These are phyloP conservation scores for Diospyros lotus DNA, from an alignment of 148 eudicot genomes.

Conservation along the genomic window DNA sequence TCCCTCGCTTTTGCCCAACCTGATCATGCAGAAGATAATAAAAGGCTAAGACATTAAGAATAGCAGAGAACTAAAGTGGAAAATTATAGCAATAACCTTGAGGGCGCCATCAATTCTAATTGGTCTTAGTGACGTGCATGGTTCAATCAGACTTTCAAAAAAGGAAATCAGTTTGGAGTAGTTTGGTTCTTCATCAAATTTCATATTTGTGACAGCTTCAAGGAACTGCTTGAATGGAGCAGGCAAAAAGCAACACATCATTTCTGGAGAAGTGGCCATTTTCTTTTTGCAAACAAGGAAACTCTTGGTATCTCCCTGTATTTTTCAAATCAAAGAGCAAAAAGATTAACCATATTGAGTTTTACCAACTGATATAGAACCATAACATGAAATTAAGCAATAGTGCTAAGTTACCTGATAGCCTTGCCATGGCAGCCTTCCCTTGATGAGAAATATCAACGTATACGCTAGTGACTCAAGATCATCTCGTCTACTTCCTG, in stretches of 20 bases:
- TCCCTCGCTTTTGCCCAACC: slow-evolving; percentile 90
- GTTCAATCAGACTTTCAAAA: slow-evolving; percentile 84
- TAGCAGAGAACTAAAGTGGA: background rate
- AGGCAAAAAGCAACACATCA: slow-evolving; percentile 97
- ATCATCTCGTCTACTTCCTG: slow-evolving; percentile 88
- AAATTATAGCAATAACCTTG: slow-evolving; percentile 40
- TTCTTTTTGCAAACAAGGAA: slow-evolving; percentile 84
- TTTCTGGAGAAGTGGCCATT: slow-evolving; percentile 86
- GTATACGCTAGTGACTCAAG: slow-evolving; percentile 85
- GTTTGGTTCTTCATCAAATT: slow-evolving; percentile 92
- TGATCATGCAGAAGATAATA: slow-evolving; percentile 18
- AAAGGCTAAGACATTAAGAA: slow-evolving; percentile 7
- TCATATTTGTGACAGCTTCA: slow-evolving; percentile 90
- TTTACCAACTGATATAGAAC: background rate
- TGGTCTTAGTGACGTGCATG: slow-evolving; percentile 69
- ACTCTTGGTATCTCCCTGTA: slow-evolving; percentile 96
- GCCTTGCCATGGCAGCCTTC: slow-evolving; percentile 87
- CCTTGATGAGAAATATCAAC: slow-evolving; percentile 64
- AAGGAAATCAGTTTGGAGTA: slow-evolving; percentile 73
- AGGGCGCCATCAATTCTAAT: slow-evolving; percentile 87
- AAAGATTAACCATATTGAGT: background rate
- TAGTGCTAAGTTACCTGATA: slow-evolving; percentile 55
- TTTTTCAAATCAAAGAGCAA: slow-evolving; percentile 12
- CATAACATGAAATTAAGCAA: slow-evolving; percentile 10
- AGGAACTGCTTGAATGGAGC: slow-evolving; percentile 81